Conservation (phyloP, 78 protist species). For the Bigelowiella natans region DNA sequence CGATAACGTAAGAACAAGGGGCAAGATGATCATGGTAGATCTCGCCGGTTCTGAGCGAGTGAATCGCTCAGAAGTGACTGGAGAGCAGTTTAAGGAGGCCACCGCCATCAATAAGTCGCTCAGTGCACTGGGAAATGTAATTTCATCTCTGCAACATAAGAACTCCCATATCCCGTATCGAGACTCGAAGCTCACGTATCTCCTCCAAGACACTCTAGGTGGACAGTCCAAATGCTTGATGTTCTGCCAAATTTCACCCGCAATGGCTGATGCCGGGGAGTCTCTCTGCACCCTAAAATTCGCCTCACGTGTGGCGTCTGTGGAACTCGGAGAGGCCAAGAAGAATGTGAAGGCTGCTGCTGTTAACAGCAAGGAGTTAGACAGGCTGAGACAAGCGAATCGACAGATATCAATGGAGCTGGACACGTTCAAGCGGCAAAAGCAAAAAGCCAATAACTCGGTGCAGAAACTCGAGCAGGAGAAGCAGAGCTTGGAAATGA, state of each 20-base stretch:
- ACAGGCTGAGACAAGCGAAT: not conserved
- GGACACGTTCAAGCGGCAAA: not conserved
- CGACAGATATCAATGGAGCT: not conserved
- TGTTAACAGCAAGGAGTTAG: not conserved
- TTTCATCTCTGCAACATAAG: not conserved
- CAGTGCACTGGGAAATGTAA: conserved; percentile 2
- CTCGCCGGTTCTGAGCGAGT: conserved; percentile 33
- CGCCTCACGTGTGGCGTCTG: not conserved
- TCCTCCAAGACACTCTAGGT: conserved; percentile 8
- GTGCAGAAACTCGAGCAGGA: not conserved
- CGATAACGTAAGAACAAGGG: not conserved
- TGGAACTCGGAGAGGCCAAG: conserved; percentile 13
- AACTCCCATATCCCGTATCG: conserved; percentile 9
- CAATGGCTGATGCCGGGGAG: not conserved
- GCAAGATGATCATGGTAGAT: conserved; percentile 10
- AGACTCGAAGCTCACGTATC: conserved; percentile 13
- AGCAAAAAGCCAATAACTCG: not conserved
- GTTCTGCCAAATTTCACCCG: conserved; percentile 19
- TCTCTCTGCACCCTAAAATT: conserved; percentile 4
- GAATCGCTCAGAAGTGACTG: conserved; percentile 14
- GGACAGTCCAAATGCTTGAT: not conserved
- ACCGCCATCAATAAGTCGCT: conserved; percentile 11
- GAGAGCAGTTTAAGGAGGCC: conserved; percentile 1
- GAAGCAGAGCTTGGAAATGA: not conserved
- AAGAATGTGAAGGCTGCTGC: not conserved